Evolutionary conservation across 2,329 filamentous ascomycete species (phyloP), one percentile per base, ranked within the genome.

Genomic region (Cladobotryum protrusum): DNA sequence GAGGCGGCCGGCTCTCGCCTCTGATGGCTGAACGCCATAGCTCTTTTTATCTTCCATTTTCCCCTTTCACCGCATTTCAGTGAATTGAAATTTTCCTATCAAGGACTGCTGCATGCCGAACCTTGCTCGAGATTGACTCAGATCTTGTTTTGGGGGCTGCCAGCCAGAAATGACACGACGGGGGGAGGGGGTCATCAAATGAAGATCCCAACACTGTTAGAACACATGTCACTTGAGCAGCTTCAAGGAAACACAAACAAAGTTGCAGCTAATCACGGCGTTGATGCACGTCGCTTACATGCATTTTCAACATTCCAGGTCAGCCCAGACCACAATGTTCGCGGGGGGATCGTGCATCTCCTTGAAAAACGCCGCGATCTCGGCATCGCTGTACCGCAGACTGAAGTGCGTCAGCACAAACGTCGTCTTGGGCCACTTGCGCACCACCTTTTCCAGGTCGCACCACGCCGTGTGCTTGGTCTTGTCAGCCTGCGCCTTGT

Each of bases 321-420:
- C 73, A 1, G 72, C 65, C 73, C 73, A 76, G 7, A 76, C 61
- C 1, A 76, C 72, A 45, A 76, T 70, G 54, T 76, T 76, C 7
- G 24, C 14, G 4, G 70, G 71, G 47, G 64, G 61, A 52, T 71
- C 62, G 3, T 59, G 56, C 62, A 73, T 53, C n/a, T 60, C 61
- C 43, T 56, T 60, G 52, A 76, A 76, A 50, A 76, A 76, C 2
- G 50, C 43, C 35, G 63, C 57, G 1, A 77, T 59, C 15, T 72
- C 67, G 37, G 61, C 59, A 14, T 74, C 71, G 3, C 51, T 65
- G 50, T 76, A 75, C 29, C 74, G 59, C 59, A 75, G 52, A 52
- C 72, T 76, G 50, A 76, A 76, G 56, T 76, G 73, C 55, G 61
- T 75, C 42, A 76, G 52, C 20, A 77, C 66, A 59, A 75, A 77